These are phyloP conservation scores for Cordyceps javanica DNA, from an alignment of 2,329 filamentous ascomycete genomes.

Conservation along the genomic window DNA sequence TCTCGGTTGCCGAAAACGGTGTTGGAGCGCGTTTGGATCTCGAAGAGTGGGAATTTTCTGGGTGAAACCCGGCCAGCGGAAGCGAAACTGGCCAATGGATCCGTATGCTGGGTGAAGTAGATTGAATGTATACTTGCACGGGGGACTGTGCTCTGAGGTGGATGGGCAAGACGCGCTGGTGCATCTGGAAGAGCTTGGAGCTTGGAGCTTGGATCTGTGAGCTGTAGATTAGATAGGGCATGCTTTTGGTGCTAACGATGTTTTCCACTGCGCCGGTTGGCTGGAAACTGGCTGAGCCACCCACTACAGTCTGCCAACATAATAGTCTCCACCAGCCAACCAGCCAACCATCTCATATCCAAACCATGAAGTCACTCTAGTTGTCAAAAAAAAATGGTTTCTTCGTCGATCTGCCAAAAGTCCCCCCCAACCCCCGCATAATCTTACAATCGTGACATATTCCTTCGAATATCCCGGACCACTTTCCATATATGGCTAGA, in stretches of 20 bases:
- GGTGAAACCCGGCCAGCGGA: neutral
- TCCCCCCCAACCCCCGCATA: neutral
- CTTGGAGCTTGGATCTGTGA: too few relatives aligned
- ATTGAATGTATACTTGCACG: too few relatives aligned
- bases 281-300: too few relatives aligned
- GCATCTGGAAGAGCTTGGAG: too few relatives aligned
- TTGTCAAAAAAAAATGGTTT: neutral
- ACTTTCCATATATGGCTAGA: neutral
- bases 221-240: too few relatives aligned
- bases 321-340: neutral
- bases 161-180: too few relatives aligned
- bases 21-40: neutral
- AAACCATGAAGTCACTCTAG: neutral
- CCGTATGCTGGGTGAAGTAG: too few relatives aligned
- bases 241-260: too few relatives aligned
- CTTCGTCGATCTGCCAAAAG: conserved; percentile 2
- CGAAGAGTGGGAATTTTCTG: neutral
- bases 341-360: neutral
- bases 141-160: too few relatives aligned
- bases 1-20: conserved; percentile 1
- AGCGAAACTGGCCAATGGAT: neutral
- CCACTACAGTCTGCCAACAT: too few relatives aligned
- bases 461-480: neutral
- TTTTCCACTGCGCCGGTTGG: too few relatives aligned
- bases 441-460: neutral